These are phyloP conservation scores for Polyplosphaeria fusca DNA, from an alignment of 495 filamentous ascomycete genomes.

Conservation along the genomic window DNA sequence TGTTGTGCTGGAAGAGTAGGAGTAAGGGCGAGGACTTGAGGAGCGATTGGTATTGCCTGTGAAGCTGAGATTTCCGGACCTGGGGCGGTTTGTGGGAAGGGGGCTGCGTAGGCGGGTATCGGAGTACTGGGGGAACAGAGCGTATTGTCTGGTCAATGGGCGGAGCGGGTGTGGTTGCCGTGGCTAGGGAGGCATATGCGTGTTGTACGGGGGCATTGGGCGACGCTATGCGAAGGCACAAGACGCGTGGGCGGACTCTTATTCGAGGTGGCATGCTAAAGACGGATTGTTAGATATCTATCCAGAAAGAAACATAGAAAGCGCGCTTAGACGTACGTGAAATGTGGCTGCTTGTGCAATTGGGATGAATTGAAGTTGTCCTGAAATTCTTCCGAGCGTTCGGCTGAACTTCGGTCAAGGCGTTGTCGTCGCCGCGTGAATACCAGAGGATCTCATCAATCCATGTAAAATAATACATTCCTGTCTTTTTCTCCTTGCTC, in stretches of 20 bases:
- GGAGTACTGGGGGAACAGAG: slow-evolving; percentile 52
- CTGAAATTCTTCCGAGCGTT: slow-evolving; percentile 1
- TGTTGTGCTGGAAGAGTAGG: slow-evolving; percentile 96
- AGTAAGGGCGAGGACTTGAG: slow-evolving; percentile 84
- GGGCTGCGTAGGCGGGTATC: slow-evolving; percentile 70
- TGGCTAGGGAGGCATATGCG: slow-evolving; percentile 43
- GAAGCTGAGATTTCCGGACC: slow-evolving; percentile 89
- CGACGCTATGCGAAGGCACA: slow-evolving; percentile 5
- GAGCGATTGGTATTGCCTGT: slow-evolving; percentile 88
- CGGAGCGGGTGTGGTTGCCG: slow-evolving; percentile 50
- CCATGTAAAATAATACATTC: no score
- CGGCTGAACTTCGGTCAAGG: slow-evolving; percentile 4
- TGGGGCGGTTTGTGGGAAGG: slow-evolving; percentile 84
- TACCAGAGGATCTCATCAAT: no score
- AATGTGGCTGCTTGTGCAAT: slow-evolving; percentile 1
- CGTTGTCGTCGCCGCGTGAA: background rate
- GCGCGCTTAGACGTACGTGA: slow-evolving; percentile 10
- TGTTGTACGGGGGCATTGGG: slow-evolving; percentile 44
- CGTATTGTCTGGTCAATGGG: slow-evolving; percentile 52
- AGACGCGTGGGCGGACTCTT: slow-evolving; percentile 32
- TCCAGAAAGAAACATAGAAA: background rate
- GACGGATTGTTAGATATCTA: background rate
- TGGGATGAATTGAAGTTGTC: slow-evolving; percentile 8
- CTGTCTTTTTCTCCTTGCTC: no score
- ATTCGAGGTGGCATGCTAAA: slow-evolving; percentile 51